Conservation (phyloP, 176 grass and related monocot species). For the Bonia amplexicaulis region DNA sequence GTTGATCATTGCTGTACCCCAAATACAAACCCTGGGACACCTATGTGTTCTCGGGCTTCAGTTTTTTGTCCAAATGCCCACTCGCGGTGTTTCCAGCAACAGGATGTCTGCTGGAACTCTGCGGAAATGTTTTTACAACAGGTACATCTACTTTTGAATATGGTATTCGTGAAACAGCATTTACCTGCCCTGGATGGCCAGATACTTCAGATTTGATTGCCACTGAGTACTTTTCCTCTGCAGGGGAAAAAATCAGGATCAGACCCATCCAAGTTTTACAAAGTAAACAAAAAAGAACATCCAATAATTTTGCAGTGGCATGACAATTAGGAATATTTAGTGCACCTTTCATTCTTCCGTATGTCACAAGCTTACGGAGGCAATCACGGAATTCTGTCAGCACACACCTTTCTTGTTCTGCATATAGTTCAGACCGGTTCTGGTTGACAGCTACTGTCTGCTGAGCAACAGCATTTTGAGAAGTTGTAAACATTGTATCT, state of each 20-base stretch:
- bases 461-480: slow-evolving; percentile 36
- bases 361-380: slow-evolving; percentile 63
- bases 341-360: slow-evolving; percentile 86
- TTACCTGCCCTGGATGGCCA: slow-evolving; percentile 46
- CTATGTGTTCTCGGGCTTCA: slow-evolving; percentile 44
- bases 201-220: slow-evolving; percentile 48
- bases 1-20: slow-evolving; percentile 30
- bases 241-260: slow-evolving; percentile 33
- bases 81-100: slow-evolving; percentile 29
- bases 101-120: slow-evolving; percentile 58
- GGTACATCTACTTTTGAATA: slow-evolving; percentile 42
- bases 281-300: neutral
- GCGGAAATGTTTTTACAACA: slow-evolving; percentile 42
- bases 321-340: neutral
- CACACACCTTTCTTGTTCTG: slow-evolving; percentile 81
- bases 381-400: slow-evolving; percentile 76
- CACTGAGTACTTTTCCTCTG: slow-evolving; percentile 63
- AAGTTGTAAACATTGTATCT: slow-evolving; percentile 56
- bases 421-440: slow-evolving; percentile 53
- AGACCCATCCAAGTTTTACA: slow-evolving; percentile 16
- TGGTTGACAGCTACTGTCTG: slow-evolving; percentile 31
- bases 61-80: slow-evolving; percentile 59
- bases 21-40: slow-evolving; percentile 36
- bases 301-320: slow-evolving; percentile 7
- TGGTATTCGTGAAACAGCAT: slow-evolving; percentile 46